Evolutionary conservation across 345 rosid genomes (phyloP), one percentile per base, ranked within the genome.

Genomic region (Cardamine occulta): DNA sequence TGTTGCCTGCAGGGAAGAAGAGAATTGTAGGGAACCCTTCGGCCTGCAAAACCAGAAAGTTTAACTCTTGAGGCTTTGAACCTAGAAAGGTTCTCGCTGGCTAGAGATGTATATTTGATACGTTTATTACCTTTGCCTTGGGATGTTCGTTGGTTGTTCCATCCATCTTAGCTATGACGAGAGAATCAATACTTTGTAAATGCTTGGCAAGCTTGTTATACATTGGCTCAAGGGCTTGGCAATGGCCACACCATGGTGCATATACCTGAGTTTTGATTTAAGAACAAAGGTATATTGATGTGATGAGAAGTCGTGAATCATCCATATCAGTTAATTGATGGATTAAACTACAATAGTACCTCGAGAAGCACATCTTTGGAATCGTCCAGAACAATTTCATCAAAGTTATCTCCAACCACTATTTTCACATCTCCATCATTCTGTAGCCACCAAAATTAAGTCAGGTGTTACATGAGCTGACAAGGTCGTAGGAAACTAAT

Each of bases 171-270:
- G 99, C 94, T 63, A 96, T 86, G 72, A 96, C 89, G 52, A 96
- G 66, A 51, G 98, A 93, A 51, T 96, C 93, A 68, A 96, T 87
- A 68, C 76, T 87, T 6, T 73, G 81, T 52, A 96, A 84, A 85
- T 93, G 97, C 82, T 87, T 89, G 42, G 91, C 99, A 80, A 95
- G 97, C 75, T 95, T 95, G 89, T 87, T 84, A 60, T 93, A 95
- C 54, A 88, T 89, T 57, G 97, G 97, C 81, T 95, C 99, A 32
- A 95, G 82, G 34, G 98, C 73, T 85, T 95, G 97, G 82, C 99
- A 95, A 83, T 95, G 99, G 63, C 99, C 99, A 73, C 99, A 95
- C 99, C 99, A 93, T 55, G 99, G 97, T 66, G 99, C 98, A 78
- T 95, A 87, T 55, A 95, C 88, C 99, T 95, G 82, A 72, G 24